Percentiles rank a stretch among this genome's conserved stretches.
phyloP scores from a whole-genome alignment of 169 alveolate genomes.

The Perkinsus marinus region DNA sequence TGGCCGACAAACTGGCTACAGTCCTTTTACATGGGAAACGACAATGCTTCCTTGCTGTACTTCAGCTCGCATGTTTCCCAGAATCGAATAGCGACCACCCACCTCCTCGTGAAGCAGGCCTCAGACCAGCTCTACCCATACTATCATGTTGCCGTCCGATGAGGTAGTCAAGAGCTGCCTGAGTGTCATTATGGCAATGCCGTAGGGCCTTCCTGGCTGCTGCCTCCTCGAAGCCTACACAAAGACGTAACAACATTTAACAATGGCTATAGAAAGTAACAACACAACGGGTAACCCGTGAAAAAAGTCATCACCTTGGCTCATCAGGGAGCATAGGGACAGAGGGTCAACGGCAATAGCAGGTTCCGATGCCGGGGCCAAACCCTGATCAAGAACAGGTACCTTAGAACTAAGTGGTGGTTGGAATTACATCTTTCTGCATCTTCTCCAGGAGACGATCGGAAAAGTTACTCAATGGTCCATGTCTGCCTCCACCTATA shows the following conservation, averaged over 20 bases:
- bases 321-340: constrained; percentile 18
- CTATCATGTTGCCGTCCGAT: background rate
- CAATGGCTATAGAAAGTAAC: no score
- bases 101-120: background rate
- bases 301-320: constrained; percentile 10
- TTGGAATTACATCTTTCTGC: background rate
- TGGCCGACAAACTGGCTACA: no score
- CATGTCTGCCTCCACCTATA: background rate
- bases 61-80: no score
- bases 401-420: background rate
- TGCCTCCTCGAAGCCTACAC: constrained; percentile 21
- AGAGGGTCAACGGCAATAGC: constrained; percentile 17
- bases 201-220: constrained; percentile 22
- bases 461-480: background rate
- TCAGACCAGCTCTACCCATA: background rate
- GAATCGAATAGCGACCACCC: background rate
- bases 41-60: no score
- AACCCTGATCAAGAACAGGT: background rate
- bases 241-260: background rate
- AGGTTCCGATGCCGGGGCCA: background rate
- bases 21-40: no score
- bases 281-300: background rate
- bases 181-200: constrained; percentile 24
- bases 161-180: constrained; percentile 20
- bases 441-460: background rate